Evolutionary conservation across 768 basidiomycete species (phyloP), one percentile per base, ranked within the genome.

Genomic region (Mycena amicta): DNA sequence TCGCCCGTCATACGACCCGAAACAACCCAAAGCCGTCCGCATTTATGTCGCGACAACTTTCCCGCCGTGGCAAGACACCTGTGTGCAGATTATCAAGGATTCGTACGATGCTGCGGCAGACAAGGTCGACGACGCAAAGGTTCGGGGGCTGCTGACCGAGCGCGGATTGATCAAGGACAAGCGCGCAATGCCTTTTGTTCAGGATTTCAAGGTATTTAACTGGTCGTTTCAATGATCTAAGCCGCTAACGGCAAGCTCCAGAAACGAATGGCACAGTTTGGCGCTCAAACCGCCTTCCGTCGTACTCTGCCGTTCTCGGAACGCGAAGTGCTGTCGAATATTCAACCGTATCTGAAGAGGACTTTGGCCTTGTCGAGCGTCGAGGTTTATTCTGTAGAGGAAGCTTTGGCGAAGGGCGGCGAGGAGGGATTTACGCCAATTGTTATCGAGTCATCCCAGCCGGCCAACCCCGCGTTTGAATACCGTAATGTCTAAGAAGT

Each of bases 161-260:
- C 81, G 79, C 22, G 94, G 92, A 4, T 70, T 98, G 71, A 88
- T 95, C 75, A 98, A 97, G 82, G 94, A 98, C 76, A 98, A 98
- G 79, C 85, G 88, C 41, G 83, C 83, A 40, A 98, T 98, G 96
- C 95, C 95, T 5, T 98, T 96, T 75, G 85, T 95, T 46, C 92
- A 96, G 58, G 76, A 81, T 28, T 91, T 98, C 87, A 95, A 97
- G 88, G 96, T 95, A 52, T 33, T 79, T 64, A 6, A 25, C 8
- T 40, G 6, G 2, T 27, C 43, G 12, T 5, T 39, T 47, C 40
- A n/a, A n/a, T n/a, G n/a, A n/a, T n/a, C n/a, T n/a, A n/a, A 60
- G 6, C 15, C n/a, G n/a, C 45, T 4, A 25, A n/a, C n/a, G n/a
- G n/a, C n/a, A n/a, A n/a, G n/a, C n/a, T n/a, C 52, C 16, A 94